A percentile compares a stretch with the other conserved stretches of the same genome.
These are phyloP conservation scores for Nakazawaea wickerhamii DNA, from an alignment of 805 yeast species.

Conservation along the genomic window DNA sequence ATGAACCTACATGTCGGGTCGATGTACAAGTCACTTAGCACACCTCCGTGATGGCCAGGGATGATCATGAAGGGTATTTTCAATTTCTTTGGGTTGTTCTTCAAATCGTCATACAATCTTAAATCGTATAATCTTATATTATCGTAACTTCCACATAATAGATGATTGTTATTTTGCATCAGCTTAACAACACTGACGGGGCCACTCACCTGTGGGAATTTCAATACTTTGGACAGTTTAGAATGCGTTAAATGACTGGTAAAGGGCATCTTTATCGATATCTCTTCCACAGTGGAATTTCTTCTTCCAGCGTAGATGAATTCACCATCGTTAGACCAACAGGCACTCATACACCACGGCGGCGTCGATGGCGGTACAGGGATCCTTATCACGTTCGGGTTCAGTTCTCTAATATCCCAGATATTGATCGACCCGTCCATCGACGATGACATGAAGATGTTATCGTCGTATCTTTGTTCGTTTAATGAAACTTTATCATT, in stretches of 20 bases:
- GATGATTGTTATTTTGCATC: slow-evolving; percentile 73
- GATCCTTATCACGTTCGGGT: slow-evolving; percentile 18
- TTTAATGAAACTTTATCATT: neutral
- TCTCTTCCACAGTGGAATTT: slow-evolving; percentile 80
- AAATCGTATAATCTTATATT: slow-evolving; percentile 85
- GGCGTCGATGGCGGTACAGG: slow-evolving; percentile 63
- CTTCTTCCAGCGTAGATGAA: slow-evolving; percentile 80
- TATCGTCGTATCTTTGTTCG: slow-evolving; percentile 21
- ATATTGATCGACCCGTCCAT: slow-evolving; percentile 76
- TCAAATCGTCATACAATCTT: slow-evolving; percentile 33
- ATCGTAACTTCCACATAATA: slow-evolving; percentile 86
- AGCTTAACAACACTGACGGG: slow-evolving; percentile 79
- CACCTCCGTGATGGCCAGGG: slow-evolving; percentile 97
- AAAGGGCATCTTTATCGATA: slow-evolving; percentile 55
- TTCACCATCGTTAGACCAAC: slow-evolving; percentile 86
- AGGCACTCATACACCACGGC: slow-evolving; percentile 90
- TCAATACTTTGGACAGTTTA: slow-evolving; percentile 51
- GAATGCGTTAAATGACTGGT: slow-evolving; percentile 29
- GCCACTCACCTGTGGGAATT: slow-evolving; percentile 84
- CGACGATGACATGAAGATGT: slow-evolving; percentile 69
- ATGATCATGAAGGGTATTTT: slow-evolving; percentile 79
- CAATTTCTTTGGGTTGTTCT: slow-evolving; percentile 26
- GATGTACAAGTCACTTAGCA: slow-evolving; percentile 65
- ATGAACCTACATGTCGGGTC: slow-evolving; percentile 87
- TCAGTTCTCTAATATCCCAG: slow-evolving; percentile 69